Evolutionary conservation across 2,329 filamentous ascomycete genomes (phyloP).

Genomic region (Cyclaneusma minus): DNA sequence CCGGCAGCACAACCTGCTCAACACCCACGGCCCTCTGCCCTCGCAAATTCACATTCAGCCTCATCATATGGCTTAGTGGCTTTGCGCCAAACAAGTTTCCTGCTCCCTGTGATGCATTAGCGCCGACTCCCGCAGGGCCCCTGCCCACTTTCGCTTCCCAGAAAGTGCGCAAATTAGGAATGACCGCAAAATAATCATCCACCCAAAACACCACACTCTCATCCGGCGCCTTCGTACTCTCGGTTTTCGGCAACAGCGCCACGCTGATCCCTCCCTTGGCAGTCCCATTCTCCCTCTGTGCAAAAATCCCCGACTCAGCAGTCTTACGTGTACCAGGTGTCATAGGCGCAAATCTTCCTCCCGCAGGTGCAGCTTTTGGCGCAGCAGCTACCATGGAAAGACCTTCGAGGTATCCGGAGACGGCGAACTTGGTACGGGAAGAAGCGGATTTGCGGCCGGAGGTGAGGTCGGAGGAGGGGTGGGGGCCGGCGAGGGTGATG

Average conservation of each 20-base stretch:
- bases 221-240: slow-evolving; percentile 13
- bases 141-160: slow-evolving; percentile 12
- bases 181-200: slow-evolving; percentile 15
- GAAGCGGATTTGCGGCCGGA: too few relatives aligned
- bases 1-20: slow-evolving; percentile 11
- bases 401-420: slow-evolving; percentile 44
- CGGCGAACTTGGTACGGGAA: slow-evolving; percentile 40
- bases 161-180: slow-evolving; percentile 17
- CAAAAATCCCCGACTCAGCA: slow-evolving; percentile 12
- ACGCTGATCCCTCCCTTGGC: slow-evolving; percentile 16
- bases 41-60: slow-evolving; percentile 15
- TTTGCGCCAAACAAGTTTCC: slow-evolving; percentile 1
- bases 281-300: slow-evolving; percentile 5
- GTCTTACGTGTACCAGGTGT: slow-evolving; percentile 39
- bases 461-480: slow-evolving; percentile 26
- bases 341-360: slow-evolving; percentile 44
- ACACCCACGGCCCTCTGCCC: slow-evolving; percentile 18
- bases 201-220: slow-evolving; percentile 19
- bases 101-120: slow-evolving; percentile 9
- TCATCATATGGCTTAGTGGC: slow-evolving; percentile 11
- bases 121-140: slow-evolving; percentile 11
- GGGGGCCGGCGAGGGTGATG: slow-evolving; percentile 40
- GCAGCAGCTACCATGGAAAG: slow-evolving; percentile 20
- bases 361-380: slow-evolving; percentile 18
- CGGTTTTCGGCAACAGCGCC: slow-evolving; percentile 10